Evolutionary conservation across 2,329 filamentous ascomycete genomes (phyloP), one percentile per base, ranked within the genome.

Genomic region (Xylariales sp.): DNA sequence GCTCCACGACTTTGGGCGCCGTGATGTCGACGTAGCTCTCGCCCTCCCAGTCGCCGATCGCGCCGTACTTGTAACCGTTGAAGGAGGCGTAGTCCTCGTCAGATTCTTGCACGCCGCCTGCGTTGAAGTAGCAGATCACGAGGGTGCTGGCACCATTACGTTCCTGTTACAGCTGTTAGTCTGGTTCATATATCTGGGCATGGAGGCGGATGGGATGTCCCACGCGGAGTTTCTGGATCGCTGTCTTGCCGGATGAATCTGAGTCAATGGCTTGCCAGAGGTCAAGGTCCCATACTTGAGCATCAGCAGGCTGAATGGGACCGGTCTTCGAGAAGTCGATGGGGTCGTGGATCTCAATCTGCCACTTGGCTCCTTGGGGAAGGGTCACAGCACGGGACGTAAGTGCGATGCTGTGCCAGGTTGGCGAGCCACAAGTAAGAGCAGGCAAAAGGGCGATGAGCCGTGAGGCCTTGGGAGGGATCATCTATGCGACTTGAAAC

Each of bases 61-160:
- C 33, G 8, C 40, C 40, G 16, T 35, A 33, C 1, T 12, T 25
- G 40, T 42, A 33, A 10, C 16, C 15, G 3, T 16, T 8, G 32
- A 42, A 37, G 15, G 15, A 3, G 3, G 7, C 4, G 3, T 11
- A 18, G 24, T 37, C 32, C 7, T 16, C 15, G 24, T 42, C 40
- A 16, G 16, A 14, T 4, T 19, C n/a, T 15, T 42, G 24, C 5
- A 37, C 18, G 32, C 16, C 40, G 32, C 40, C 40, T n/a, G 24
- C 40, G 24, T 42, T 42, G 40, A 42, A 42, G 25, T 42, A 42
- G 32, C 40, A 42, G 20, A 42, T 35, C 15, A 42, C 31, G 18
- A 42, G 24, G 16, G 36, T 42, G n/a, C 21, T 18, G 0, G 35
- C 31, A n/a, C 31, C 39, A 20, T 40, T 24, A 5, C 20, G 29